Evolutionary conservation across 306 rosid species (phyloP).

Genomic region (Prunus dulcis): DNA sequence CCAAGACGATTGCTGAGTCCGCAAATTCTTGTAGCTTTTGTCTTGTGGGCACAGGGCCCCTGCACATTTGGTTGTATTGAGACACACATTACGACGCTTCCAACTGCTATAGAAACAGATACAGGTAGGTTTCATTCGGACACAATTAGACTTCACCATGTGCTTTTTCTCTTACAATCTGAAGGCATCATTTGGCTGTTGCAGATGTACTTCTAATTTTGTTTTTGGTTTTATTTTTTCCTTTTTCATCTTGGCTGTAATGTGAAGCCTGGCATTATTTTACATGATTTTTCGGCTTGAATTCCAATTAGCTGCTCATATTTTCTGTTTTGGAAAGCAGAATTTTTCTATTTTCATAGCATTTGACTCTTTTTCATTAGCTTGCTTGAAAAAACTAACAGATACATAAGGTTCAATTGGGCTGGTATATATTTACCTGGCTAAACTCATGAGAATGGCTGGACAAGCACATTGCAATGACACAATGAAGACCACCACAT

Average conservation of each 20-base stretch:
- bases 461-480: not conserved
- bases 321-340: not conserved
- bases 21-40: not conserved
- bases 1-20: not conserved
- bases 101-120: not conserved
- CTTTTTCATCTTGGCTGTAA: too few relatives aligned
- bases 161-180: not conserved
- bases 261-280: not conserved
- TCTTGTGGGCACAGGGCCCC: not conserved
- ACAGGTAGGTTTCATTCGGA: not conserved
- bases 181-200: not conserved
- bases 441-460: not conserved
- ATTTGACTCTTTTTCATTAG: not conserved
- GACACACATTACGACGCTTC: conserved; percentile 1
- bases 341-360: not conserved
- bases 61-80: not conserved
- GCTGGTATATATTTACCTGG: not conserved
- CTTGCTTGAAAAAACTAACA: not conserved
- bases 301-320: not conserved
- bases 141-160: not conserved
- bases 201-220: too few relatives aligned
- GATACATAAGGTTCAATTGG: not conserved
- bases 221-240: not conserved
- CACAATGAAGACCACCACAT: not conserved
- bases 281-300: not conserved